Base-by-base conservation (phyloP, 2,329 filamentous ascomycete genomes). In the Pleomassaria siparia region DNA sequence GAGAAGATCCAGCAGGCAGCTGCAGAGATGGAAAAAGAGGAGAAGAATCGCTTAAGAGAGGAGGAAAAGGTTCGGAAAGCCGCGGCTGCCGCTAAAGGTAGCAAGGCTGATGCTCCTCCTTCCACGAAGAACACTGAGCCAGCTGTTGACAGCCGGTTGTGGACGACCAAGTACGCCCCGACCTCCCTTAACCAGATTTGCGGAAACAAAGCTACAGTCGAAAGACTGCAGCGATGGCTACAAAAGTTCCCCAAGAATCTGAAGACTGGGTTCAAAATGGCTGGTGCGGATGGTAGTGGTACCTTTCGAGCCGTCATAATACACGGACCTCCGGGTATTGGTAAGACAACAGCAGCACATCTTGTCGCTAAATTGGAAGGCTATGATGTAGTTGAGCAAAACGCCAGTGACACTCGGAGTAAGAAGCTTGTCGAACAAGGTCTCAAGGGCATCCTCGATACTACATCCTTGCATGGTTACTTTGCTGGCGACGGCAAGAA, bases 291-390 rank as follows among this genome's bases (percentile, higher is more conserved):
- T 70, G 94, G 91, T 1, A 86, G 86, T 67, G 92, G 92, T 26
- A 80, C 80, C 0, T 88, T 87, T 60, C 86, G 94, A 54, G 89
- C 92, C n/a, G 86, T 97, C 56, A 95, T 97, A 67, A 86, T 99
- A 45, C 91, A 95, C 57, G 94, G 94, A 0, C 92, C 94, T 13
- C 94, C 94, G 24, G 94, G 94, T 15, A 96, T 99, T 56, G 94
- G 94, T 58, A 99, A 99, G 74, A 99, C 94, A 2, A 99, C 94
- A 25, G 90, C 95, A 41, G 94, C 94, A 20, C 94, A 99, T 75
- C 78, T 99, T 24, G 89, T 95, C 13, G 92, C 94, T 0, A 95
- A 91, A 63, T 75, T 97, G 16, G 91, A 95, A 66, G 91, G 92
- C 2, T 97, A 90, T 64, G 94, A 99, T 69, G 82, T 96, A 35